Base-by-base conservation (phyloP, 1,284 basidiomycete species). In the Puccinia novopanici region DNA sequence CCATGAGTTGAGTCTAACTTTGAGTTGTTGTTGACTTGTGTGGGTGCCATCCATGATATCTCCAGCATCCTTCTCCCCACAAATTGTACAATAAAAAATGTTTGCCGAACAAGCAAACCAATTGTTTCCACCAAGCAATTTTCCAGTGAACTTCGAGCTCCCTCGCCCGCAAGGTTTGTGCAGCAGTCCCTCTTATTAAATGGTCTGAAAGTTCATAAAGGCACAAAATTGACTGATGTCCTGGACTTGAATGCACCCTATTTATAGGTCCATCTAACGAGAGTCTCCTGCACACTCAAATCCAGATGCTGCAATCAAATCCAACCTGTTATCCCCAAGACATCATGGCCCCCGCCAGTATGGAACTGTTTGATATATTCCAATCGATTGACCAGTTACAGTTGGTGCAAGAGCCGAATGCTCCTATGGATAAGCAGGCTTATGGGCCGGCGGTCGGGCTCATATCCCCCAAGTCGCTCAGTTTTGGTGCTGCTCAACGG, bases 391-490 rank as follows among this genome's bases (percentile, higher is more conserved):
- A 24, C 42, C 48, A 48, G n/a, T 13, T n/a, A 48, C 42, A 48
- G n/a, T 17, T 19, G 4, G 2, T 34, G 12, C 63, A 67, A 40
- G 42, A 27, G 63, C 40, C 24, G n/a, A 67, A 67, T 48, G 8
- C 48, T 19, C 24, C 6, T 22, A 3, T 6, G 40, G 8, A 48
- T 22, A 67, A 67, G 27, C 40, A 45, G 13, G 6, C 42, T 24
- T 2, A 12, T 24, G 63, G 40, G 63, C 63, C 42, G 37, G 22
- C 63, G 42, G 24, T 48, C 12, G 63, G 40, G 19, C 24, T 24
- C 12, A 45, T 67, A 48, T 45, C 63, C 13, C 63, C 63, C 63
- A 67, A 67, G 42, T 67, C 63, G 40, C 42, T 67, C 63, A 45
- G 24, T 48, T 67, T 67, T 22, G 45, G 42, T 40, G 42, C 42